Base-by-base conservation (phyloP, 2,329 filamentous ascomycete genomes). In the Aspergillus oerlinghausenensis region DNA sequence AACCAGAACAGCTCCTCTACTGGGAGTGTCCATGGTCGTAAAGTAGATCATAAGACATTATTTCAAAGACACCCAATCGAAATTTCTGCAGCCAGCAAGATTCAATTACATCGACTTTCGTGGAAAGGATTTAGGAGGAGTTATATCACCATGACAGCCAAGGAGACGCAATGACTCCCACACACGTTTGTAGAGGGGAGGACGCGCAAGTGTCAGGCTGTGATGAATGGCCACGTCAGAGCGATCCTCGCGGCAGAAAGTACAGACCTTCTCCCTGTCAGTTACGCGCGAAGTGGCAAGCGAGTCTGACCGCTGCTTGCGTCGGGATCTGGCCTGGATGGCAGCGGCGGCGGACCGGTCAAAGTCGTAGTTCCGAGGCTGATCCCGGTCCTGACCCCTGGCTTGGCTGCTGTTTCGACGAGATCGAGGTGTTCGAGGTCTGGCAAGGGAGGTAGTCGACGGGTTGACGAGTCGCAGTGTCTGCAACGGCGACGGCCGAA, bases 401-500 rank as follows among this genome's bases (percentile, higher is more conserved):
- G 42, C 21, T 23, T 47, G 43, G 43, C 21, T 70, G 55, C 65
- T 68, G 49, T 67, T 67, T 1, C 65, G 64, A 8, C 62, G 62
- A 1, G 63, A 65, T 17, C 59, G 49, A 35, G 62, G 57, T 1
- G 68, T 68, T 1, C 60, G 64, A 4, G 65, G 62, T 25, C 64
- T 67, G 3, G 67, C 55, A 1, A 75, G 62, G 1, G 72, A 74
- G 3, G 68, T 71, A 3, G 67, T 69, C 2, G 73, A 75, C 1
- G 73, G 72, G 4, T 67, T 69, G 9, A 75, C 72, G 1, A 74
- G 63, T 1, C 72, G 70, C 19, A 75, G 58, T 0, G 71, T 73
- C 6, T 73, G 69, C 3, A 69, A 63, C 3, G 60, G 64, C 2
- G 61, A 54, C 5, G 64, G 56, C 0, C 63, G 67, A 9, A 68